Evolutionary conservation across 345 rosid genomes (phyloP).

Genomic region (Salix dunnii): DNA sequence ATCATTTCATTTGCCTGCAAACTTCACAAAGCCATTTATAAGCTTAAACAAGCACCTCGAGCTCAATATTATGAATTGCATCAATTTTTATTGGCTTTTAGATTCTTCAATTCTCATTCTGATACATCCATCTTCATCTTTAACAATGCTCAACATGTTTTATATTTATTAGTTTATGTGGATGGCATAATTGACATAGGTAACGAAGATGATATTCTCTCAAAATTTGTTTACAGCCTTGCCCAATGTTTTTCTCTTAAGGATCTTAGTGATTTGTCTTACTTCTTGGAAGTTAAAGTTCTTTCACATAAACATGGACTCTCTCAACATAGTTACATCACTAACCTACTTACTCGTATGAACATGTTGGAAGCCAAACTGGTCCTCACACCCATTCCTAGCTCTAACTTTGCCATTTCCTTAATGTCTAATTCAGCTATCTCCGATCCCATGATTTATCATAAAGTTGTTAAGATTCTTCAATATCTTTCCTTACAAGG

Average conservation of each 20-base stretch:
- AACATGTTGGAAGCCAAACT: too few relatives aligned
- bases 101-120: fast-evolving
- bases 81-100: background rate
- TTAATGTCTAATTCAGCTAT: fast-evolving
- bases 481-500: too few relatives aligned
- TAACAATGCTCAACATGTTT: fast-evolving
- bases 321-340: too few relatives aligned
- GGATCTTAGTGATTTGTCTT: too few relatives aligned
- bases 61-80: background rate
- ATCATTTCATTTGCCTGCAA: fast-evolving
- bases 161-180: too few relatives aligned
- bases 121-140: background rate
- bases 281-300: too few relatives aligned
- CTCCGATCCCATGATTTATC: fast-evolving
- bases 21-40: background rate
- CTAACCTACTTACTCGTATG: fast-evolving
- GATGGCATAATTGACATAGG: background rate
- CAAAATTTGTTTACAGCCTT: fast-evolving
- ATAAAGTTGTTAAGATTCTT: too few relatives aligned
- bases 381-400: too few relatives aligned
- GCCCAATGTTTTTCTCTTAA: background rate
- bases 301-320: too few relatives aligned
- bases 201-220: fast-evolving
- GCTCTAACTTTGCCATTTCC: fast-evolving
- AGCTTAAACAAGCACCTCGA: background rate